Evolutionary conservation across 2,329 filamentous ascomycete species (phyloP).

Genomic region (Trichoderma pleuroti): DNA sequence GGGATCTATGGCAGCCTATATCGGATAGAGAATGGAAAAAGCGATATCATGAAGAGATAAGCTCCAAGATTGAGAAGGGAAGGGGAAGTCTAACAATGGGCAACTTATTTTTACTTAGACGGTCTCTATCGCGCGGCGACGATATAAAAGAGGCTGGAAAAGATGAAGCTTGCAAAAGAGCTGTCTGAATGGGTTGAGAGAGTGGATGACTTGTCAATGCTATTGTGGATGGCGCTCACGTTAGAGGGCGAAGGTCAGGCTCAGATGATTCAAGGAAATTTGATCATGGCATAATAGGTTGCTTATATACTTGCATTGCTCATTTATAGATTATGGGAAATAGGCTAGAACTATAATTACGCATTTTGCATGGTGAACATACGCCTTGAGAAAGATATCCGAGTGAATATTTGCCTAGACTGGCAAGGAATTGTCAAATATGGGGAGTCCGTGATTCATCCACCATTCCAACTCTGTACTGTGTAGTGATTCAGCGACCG

Average conservation of each 20-base stretch:
- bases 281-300: neutral
- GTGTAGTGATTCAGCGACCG: neutral
- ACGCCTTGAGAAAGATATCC: neutral
- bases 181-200: slow-evolving; percentile 3
- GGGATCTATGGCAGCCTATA: slow-evolving; percentile 4
- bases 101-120: neutral
- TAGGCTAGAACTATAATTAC: neutral
- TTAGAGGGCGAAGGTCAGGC: slow-evolving; percentile 5
- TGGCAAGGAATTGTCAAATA: neutral
- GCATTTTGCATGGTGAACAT: neutral
- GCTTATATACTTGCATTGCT: neutral
- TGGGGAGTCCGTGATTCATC: neutral
- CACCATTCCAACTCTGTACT: neutral
- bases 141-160: neutral
- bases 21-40: slow-evolving; percentile 9
- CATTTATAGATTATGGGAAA: neutral
- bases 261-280: neutral
- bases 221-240: slow-evolving; percentile 8
- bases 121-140: neutral
- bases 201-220: slow-evolving; percentile 8
- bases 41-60: neutral
- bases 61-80: neutral
- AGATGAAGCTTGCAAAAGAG: neutral
- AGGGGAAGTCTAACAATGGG: neutral
- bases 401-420: neutral